A percentile compares a stretch with the other conserved stretches of the same genome.
These are phyloP conservation scores for Solanum chiquidenum DNA, from an alignment of 257 asterid genomes.

Conservation along the genomic window DNA sequence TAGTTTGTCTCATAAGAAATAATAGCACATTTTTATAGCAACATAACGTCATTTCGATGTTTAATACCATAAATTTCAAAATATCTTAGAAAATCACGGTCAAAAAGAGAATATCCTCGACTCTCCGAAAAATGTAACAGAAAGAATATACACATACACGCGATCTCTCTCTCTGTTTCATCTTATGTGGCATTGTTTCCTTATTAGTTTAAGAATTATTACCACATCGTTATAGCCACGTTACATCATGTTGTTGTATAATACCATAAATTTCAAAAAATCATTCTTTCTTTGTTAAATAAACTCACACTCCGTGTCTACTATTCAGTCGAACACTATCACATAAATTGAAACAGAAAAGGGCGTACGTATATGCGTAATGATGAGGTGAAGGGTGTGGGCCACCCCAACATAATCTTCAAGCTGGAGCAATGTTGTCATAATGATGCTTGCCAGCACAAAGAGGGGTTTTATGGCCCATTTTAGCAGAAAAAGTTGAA, in stretches of 20 bases:
- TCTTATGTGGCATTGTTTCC: background rate
- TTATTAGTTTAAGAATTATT: background rate
- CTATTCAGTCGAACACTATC: background rate
- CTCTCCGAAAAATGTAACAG: background rate
- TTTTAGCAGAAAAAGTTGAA: background rate
- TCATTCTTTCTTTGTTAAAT: background rate
- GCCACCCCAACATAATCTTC: background rate
- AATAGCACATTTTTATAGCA: background rate
- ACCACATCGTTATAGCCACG: background rate
- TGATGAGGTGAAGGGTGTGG: background rate
- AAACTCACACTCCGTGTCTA: background rate
- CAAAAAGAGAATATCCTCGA: background rate
- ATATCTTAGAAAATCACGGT: background rate
- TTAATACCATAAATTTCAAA: background rate
- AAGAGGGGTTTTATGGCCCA: background rate
- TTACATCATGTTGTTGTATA: background rate
- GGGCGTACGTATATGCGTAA: background rate
- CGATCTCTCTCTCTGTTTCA: background rate
- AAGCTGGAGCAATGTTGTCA: constrained; percentile 1
- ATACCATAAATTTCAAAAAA: background rate
- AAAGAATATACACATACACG: background rate
- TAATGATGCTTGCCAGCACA: background rate
- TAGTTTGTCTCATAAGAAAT: background rate
- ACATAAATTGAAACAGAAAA: background rate
- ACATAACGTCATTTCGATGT: background rate